These are phyloP conservation scores for Lagerstroemia speciosa DNA, from an alignment of 345 rosid species.

Conservation along the genomic window DNA sequence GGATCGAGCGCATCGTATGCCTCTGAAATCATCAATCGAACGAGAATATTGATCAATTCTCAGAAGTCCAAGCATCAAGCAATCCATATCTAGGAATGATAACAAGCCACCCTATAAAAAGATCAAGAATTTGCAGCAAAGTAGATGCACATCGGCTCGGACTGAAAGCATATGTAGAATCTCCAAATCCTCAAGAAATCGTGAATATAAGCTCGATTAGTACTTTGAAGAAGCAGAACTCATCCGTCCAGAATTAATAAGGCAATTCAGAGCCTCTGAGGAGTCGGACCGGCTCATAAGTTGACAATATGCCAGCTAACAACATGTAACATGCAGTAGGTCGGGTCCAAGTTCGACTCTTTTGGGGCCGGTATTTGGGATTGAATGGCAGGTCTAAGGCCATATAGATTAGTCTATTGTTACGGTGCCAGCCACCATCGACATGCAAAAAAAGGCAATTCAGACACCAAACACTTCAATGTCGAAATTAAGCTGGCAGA, in stretches of 20 bases:
- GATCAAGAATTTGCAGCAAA: not conserved
- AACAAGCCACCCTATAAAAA: not conserved
- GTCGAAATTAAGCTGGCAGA: not conserved
- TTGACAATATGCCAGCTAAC: too few species aligned
- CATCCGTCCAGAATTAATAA: not conserved
- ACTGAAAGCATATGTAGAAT: not conserved
- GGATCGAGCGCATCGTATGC: slow-evolving; percentile 44
- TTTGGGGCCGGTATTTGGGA: too few species aligned
- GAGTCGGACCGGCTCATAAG: too few species aligned
- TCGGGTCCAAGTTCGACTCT: too few species aligned
- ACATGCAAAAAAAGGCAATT: too few species aligned
- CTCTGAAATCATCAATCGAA: slow-evolving; percentile 11
- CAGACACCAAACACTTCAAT: not conserved
- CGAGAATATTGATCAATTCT: not conserved
- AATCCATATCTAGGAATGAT: not conserved
- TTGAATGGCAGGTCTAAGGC: too few species aligned
- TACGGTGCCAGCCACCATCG: too few species aligned
- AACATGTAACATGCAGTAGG: too few species aligned
- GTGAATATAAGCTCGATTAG: not conserved
- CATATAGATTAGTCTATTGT: too few species aligned
- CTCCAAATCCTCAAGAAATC: not conserved
- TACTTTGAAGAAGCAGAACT: not conserved
- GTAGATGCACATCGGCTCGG: not conserved
- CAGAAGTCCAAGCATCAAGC: not conserved
- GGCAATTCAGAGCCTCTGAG: too few species aligned